Evolutionary conservation across 331 rosid species (phyloP).

Genomic region (Pyracantha coccinea): DNA sequence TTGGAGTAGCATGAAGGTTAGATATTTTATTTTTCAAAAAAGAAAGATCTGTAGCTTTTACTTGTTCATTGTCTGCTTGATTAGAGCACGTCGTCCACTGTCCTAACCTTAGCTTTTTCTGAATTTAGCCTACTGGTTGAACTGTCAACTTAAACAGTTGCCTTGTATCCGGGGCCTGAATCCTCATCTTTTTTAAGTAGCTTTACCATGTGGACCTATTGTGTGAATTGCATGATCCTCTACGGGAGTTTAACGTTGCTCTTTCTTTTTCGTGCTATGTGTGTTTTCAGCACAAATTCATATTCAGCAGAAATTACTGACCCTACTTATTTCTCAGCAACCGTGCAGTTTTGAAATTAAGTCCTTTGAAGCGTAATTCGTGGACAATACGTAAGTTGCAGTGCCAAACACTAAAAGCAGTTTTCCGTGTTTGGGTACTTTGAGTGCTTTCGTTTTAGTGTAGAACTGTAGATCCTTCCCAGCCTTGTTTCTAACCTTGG

Average conservation of each 20-base stretch:
- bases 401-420: not conserved
- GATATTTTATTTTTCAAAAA: not conserved
- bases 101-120: not conserved
- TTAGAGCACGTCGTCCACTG: not conserved
- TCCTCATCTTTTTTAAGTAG: too few relatives aligned
- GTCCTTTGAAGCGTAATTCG: not conserved
- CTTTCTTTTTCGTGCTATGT: not conserved
- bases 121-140: too few relatives aligned
- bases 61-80: not conserved
- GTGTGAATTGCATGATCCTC: not conserved
- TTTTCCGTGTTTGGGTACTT: not conserved
- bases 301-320: not conserved
- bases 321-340: not conserved
- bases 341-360: not conserved
- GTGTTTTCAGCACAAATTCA: not conserved
- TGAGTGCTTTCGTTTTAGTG: not conserved
- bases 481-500: not conserved
- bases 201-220: not conserved
- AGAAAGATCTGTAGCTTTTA: not conserved
- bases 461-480: not conserved
- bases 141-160: too few relatives aligned
- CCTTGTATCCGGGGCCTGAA: too few relatives aligned
- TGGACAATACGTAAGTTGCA: not conserved
- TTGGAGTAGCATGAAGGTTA: slow-evolving; percentile 60
- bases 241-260: not conserved